Evolutionary conservation across 805 yeast genomes (phyloP).

Genomic region (Sungouiozyma intestinalis): DNA sequence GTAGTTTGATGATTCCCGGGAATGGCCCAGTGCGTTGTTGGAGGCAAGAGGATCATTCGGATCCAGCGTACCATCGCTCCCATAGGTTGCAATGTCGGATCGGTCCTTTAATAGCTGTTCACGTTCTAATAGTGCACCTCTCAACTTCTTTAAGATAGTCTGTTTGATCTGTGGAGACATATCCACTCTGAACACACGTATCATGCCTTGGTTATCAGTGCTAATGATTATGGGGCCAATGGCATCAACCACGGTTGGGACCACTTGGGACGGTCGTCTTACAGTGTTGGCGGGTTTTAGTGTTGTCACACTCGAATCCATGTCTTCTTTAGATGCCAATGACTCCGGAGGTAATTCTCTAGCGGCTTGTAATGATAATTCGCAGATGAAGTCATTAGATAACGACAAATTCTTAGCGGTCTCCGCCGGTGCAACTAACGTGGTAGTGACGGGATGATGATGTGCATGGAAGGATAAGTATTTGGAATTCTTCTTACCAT

Average conservation of each 20-base stretch:
- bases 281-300: not conserved
- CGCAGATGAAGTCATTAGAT: conserved; percentile 74
- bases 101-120: not conserved
- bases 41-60: not conserved
- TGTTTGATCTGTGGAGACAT: conserved; percentile 43
- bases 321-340: not conserved
- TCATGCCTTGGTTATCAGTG: conserved; percentile 61
- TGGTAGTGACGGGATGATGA: conserved; percentile 60
- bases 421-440: conserved; percentile 64
- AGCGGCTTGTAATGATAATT: conserved; percentile 33
- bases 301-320: not conserved
- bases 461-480: conserved; percentile 72
- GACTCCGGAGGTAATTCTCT: conserved; percentile 3
- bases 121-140: not conserved
- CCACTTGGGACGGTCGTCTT: not conserved
- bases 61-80: not conserved
- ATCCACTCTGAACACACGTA: conserved; percentile 73
- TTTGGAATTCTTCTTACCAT: conserved; percentile 33
- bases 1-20: not conserved
- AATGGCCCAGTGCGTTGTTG: not conserved
- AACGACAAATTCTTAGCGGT: conserved; percentile 55
- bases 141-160: conserved; percentile 16
- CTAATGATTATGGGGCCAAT: conserved; percentile 53
- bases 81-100: not conserved
- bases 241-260: conserved; percentile 20